These are phyloP conservation scores for Erysiphe pulchra DNA, from an alignment of 2,329 filamentous ascomycete genomes.

Conservation along the genomic window DNA sequence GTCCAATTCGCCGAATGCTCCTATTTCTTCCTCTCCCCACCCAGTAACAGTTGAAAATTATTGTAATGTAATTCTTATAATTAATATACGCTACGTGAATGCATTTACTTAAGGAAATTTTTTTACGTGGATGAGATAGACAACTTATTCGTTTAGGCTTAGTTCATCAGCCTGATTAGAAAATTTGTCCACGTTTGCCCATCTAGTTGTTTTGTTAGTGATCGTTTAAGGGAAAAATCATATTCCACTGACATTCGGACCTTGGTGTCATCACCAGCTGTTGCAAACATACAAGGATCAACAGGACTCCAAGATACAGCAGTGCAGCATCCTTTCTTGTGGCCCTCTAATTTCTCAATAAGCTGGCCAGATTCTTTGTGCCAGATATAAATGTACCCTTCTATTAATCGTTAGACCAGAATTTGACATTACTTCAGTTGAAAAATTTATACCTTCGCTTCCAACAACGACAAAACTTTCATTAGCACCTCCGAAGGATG, in stretches of 20 bases:
- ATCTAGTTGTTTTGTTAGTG: constrained; percentile 3
- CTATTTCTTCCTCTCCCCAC: background rate
- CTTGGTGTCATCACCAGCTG: constrained; percentile 65
- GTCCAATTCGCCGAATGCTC: background rate
- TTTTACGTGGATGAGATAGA: no score
- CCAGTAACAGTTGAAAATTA: background rate
- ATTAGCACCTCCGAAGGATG: constrained; percentile 64
- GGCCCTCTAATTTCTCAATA: constrained; percentile 53
- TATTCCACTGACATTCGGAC: constrained; percentile 53
- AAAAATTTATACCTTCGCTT: constrained; percentile 44
- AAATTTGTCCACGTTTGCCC: constrained; percentile 4
- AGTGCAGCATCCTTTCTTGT: constrained; percentile 55
- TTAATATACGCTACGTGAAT: background rate
- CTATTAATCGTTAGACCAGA: constrained; percentile 13
- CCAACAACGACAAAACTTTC: constrained; percentile 83
- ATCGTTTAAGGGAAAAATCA: background rate
- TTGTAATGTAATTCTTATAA: background rate
- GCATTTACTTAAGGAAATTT: background rate
- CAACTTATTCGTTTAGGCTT: no score
- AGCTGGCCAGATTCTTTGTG: constrained; percentile 57
- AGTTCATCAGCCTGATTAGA: background rate
- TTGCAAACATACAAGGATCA: constrained; percentile 65
- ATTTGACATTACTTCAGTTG: background rate
- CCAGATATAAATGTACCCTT: constrained; percentile 62
- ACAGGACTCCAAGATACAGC: constrained; percentile 71